Conservation (phyloP, 106 monocot species). For the Amphibolis antarctica region DNA sequence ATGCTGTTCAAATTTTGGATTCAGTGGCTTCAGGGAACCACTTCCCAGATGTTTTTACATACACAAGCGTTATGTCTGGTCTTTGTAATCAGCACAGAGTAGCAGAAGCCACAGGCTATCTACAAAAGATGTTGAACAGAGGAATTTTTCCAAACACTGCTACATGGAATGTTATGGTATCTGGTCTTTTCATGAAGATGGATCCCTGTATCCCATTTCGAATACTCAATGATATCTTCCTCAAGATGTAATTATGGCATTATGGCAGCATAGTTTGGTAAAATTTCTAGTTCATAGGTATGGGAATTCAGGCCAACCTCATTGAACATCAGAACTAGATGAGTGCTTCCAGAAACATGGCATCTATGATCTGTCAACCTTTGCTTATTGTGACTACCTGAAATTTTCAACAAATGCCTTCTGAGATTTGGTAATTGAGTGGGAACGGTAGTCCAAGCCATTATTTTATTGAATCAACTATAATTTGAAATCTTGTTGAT, state of each 20-base stretch:
- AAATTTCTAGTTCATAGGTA: too few species aligned
- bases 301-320: too few species aligned
- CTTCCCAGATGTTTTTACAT: conserved; percentile 43
- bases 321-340: too few species aligned
- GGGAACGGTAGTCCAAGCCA: too few species aligned
- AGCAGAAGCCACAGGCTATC: conserved; percentile 44
- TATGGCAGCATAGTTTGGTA: neutral
- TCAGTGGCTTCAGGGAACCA: conserved; percentile 29
- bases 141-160: conserved; percentile 56
- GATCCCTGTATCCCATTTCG: neutral
- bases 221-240: neutral
- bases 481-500: too few species aligned
- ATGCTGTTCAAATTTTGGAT: conserved; percentile 32
- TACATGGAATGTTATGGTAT: conserved; percentile 65
- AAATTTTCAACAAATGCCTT: too few species aligned
- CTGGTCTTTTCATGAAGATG: neutral
- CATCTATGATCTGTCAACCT: too few species aligned
- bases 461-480: too few species aligned
- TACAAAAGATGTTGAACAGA: conserved; percentile 59
- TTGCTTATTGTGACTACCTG: too few species aligned
- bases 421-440: too few species aligned
- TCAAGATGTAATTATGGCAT: conserved; percentile 2
- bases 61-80: conserved; percentile 61
- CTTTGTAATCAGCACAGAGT: conserved; percentile 35
- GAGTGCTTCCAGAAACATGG: too few species aligned